phyloP scores from a whole-genome alignment of 23 red algal genomes.

The Gracilaria domingensis region DNA sequence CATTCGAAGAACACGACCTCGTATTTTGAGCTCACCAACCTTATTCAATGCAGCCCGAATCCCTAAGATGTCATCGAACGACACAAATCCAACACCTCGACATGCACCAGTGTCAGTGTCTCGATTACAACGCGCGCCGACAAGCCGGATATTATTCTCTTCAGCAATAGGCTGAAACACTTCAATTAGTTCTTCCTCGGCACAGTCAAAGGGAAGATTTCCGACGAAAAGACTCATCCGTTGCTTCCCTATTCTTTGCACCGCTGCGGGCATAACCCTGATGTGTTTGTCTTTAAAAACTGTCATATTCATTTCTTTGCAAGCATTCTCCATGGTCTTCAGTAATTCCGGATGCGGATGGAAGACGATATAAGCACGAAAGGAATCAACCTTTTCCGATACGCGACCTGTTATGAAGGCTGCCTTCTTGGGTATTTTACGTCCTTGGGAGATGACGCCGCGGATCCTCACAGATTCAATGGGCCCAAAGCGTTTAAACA shows the following conservation, averaged over 20 bases:
- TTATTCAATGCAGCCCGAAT: conserved; percentile 30
- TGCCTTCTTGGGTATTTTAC: conserved; percentile 68
- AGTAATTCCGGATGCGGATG: conserved; percentile 32
- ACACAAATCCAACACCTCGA: conserved; percentile 62
- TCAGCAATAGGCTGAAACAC: conserved; percentile 32
- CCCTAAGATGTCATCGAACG: conserved; percentile 49
- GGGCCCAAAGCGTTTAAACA: conserved; percentile 74
- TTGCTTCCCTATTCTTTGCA: conserved; percentile 9
- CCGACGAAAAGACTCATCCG: conserved; percentile 83
- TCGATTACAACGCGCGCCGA: conserved; percentile 53
- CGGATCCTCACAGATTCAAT: conserved; percentile 84
- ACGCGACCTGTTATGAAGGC: conserved; percentile 55
- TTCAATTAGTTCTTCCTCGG: conserved; percentile 80
- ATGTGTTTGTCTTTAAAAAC: conserved; percentile 67
- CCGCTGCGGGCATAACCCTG: conserved; percentile 37
- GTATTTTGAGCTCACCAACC: conserved; percentile 57
- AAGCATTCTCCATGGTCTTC: conserved; percentile 17
- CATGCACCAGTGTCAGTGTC: conserved; percentile 54
- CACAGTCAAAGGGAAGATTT: conserved; percentile 91
- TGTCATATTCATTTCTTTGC: conserved; percentile 46
- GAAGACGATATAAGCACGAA: conserved; percentile 87
- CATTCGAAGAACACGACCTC: conserved; percentile 49
- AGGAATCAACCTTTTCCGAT: conserved; percentile 38
- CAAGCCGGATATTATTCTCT: conserved; percentile 4
- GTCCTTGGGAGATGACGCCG: conserved; percentile 57